These are phyloP conservation scores for Clohesyomyces aquaticus DNA, from an alignment of 495 filamentous ascomycete genomes.

Conservation along the genomic window DNA sequence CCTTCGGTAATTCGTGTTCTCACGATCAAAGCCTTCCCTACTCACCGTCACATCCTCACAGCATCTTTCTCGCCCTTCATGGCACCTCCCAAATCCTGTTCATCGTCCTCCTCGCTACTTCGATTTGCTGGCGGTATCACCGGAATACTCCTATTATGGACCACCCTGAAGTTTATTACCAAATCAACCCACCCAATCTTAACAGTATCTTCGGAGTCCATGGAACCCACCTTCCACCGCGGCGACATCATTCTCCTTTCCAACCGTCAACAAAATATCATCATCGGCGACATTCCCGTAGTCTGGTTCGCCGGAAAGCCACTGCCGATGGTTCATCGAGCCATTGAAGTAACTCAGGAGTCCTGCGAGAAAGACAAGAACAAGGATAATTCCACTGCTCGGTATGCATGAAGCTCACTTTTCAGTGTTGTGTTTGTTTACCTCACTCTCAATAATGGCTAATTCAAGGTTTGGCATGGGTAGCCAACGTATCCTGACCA, in stretches of 20 bases:
- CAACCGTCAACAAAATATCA: slow-evolving; percentile 34
- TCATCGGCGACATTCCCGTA: slow-evolving; percentile 45
- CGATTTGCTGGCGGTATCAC: background rate
- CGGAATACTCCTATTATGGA: slow-evolving; percentile 6
- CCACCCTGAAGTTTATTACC: background rate
- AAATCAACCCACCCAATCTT: slow-evolving; percentile 29
- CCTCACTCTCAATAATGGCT: slow-evolving; percentile 17
- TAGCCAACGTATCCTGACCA: slow-evolving; percentile 42
- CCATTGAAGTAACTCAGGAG: slow-evolving; percentile 8
- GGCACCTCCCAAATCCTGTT: too few relatives aligned
- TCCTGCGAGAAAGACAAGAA: background rate
- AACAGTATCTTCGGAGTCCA: slow-evolving; percentile 44
- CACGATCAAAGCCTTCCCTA: too few relatives aligned
- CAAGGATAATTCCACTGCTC: background rate
- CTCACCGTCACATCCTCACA: background rate
- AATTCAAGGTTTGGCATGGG: slow-evolving; percentile 8
- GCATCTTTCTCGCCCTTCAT: background rate
- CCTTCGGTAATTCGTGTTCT: too few relatives aligned
- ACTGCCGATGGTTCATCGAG: slow-evolving; percentile 50
- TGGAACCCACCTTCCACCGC: slow-evolving; percentile 48
- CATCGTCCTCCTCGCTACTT: background rate
- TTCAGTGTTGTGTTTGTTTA: background rate
- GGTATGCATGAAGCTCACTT: background rate
- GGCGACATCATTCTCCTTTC: slow-evolving; percentile 47
- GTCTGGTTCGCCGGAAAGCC: slow-evolving; percentile 43